phyloP scores from a whole-genome alignment of 2,329 filamentous ascomycete genomes.

The Cryoendolithus antarcticus region DNA sequence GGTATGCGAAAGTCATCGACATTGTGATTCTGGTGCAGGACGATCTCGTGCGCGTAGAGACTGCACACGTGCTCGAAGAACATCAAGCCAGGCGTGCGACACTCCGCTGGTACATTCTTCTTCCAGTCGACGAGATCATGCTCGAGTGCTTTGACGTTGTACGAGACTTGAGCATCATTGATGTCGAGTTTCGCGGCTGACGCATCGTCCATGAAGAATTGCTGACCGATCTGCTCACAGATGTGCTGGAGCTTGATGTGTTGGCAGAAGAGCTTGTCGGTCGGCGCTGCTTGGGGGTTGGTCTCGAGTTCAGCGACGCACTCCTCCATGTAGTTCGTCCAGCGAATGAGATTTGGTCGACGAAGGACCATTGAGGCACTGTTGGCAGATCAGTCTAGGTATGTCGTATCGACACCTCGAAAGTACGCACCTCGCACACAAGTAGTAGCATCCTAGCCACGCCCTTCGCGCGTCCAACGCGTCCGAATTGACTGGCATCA shows the following conservation, averaged over 20 bases:
- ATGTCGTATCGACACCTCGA: neutral
- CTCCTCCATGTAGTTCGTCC: conserved; percentile 52
- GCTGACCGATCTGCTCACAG: conserved; percentile 43
- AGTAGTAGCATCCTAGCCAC: conserved; percentile 50
- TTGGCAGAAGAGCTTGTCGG: conserved; percentile 44
- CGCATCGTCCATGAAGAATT: conserved; percentile 45
- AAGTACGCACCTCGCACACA: conserved; percentile 39
- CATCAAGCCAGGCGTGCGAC: conserved; percentile 23
- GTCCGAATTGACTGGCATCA: conserved; percentile 31
- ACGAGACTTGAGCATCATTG: conserved; percentile 43
- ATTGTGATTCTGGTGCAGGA: conserved; percentile 34
- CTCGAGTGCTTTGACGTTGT: conserved; percentile 42
- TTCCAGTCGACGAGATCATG: conserved; percentile 40
- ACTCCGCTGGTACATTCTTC: conserved; percentile 28
- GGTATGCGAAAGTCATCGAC: conserved; percentile 34
- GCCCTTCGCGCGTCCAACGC: conserved; percentile 45
- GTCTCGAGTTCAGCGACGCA: conserved; percentile 45
- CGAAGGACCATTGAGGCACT: conserved; percentile 48
- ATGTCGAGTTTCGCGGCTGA: conserved; percentile 38
- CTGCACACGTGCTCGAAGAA: conserved; percentile 37
- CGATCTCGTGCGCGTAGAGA: conserved; percentile 40
- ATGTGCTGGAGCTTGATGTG: conserved; percentile 47
- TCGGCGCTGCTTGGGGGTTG: conserved; percentile 44
- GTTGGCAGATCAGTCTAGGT: conserved; percentile 7
- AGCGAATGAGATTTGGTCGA: conserved; percentile 46